Evolutionary conservation across 306 rosid genomes (phyloP), one percentile per base, ranked within the genome.

Genomic region (Cucumis cinereus): DNA sequence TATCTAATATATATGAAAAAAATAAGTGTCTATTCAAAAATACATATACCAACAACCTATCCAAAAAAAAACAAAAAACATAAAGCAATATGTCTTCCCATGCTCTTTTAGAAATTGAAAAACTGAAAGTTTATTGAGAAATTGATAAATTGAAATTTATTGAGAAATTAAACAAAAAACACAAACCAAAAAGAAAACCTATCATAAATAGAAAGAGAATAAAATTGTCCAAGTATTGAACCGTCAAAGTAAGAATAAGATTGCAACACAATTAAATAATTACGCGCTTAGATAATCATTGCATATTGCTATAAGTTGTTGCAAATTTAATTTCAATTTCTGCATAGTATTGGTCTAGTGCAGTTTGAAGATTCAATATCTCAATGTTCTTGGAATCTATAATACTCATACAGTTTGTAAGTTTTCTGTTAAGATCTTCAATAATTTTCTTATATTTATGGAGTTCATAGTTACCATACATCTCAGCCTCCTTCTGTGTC

Each of bases 271-370:
- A 49, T 24, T 12, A 47, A 43, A 47, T 3, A 70, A 70, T 40
- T 14, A 24, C 75, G 16, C 7, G 8, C 24, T 23, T 26, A 8
- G 36, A 71, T 16, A 17, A 14, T 24, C 74, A 30, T 47, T 52
- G 13, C 8, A 14, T 40, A 71, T 16, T 24, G n/a, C 76, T 28
- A 50, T 19, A 54, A 6, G 14, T 75, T 59, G 10, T 64, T 17
- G 35, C 62, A 66, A 33, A 50, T 19, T 35, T 36, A 69, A 49
- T 78, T 85, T 94, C 98, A 81, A 94, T 94, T 91, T 91, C 97
- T 72, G 98, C 98, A 84, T 90, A 94, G 83, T 94, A 91, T 85
- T 90, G 98, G 73, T 97, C 98, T 77, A 94, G 98, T 41, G 97
- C 97, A 71, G 97, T 94, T 88, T 91, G 98, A 54, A 94, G 91